Conservation (phyloP, 495 filamentous ascomycete genomes). For the Acidiella bohemica region DNA sequence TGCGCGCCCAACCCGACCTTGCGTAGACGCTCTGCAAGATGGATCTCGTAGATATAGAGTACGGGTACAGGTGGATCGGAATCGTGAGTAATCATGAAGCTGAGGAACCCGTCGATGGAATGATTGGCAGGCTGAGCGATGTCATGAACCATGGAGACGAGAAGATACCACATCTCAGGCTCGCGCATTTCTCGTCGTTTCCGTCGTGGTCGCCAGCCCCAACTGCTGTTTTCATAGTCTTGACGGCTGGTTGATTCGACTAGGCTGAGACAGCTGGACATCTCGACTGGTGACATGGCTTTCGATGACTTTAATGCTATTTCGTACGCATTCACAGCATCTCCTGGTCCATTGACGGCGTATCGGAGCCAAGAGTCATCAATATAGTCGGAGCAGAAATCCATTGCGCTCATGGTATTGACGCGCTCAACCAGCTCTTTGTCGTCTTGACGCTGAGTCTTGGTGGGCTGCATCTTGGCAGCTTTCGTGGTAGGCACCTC, state of each 20-base stretch:
- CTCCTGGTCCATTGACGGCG: too few species aligned
- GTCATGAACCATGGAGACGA: too few species aligned
- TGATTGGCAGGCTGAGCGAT: neutral
- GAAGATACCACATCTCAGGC: conserved; percentile 37
- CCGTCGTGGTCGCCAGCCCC: conserved; percentile 54
- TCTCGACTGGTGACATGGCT: too few species aligned
- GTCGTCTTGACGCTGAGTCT: too few species aligned
- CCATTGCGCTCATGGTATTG: neutral
- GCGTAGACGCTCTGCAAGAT: conserved; percentile 45
- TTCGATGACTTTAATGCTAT: too few species aligned
- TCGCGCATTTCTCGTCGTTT: conserved; percentile 69
- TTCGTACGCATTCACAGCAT: too few species aligned
- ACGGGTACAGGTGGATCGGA: conserved; percentile 60
- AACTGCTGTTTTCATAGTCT: conserved; percentile 50
- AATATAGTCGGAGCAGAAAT: conserved; percentile 1
- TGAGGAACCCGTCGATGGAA: conserved; percentile 48
- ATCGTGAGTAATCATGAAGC: conserved; percentile 74
- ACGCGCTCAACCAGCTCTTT: conserved; percentile 2
- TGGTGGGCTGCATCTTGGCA: too few species aligned
- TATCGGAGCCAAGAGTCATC: neutral
- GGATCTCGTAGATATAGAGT: conserved; percentile 81
- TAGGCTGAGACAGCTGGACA: conserved; percentile 63
- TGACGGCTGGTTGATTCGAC: conserved; percentile 53
- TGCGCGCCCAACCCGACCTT: conserved; percentile 32
- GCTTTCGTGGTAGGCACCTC: neutral